Base-by-base conservation (phyloP, 495 filamentous ascomycete species). In the Neurospora terricola region DNA sequence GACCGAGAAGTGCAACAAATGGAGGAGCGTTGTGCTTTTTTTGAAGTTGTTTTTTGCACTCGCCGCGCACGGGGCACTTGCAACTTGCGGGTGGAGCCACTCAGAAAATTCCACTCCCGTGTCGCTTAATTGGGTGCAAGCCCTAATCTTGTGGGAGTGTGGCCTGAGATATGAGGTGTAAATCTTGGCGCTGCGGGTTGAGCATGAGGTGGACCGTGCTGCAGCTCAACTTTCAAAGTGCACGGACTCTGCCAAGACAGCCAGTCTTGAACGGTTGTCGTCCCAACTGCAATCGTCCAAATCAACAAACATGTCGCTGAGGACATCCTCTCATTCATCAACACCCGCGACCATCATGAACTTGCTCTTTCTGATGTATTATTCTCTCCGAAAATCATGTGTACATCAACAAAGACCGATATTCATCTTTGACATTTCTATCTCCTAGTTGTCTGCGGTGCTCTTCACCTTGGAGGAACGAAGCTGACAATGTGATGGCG, bases 71-170 rank as follows among this genome's bases (percentile, higher is more conserved):
- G 54, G 54, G 75, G 73, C 62, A 72, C 72, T 27, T 71, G 74
- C 75, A 40, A 8, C 18, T 48, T 73, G 38, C 48, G 73, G 72
- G 79, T 79, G 79, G 78, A 73, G 69, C 54, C 54, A 66, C 78
- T 76, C 72, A 42, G 27, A 77, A 79, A 79, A 79, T 73, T 78
- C 75, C 73, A 74, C 72, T 72, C 71, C 73, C 71, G 73, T 77
- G 74, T 70, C 62, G 62, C 70, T 59, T 42, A 76, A 74, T 75
- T 78, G 77, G 74, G 79, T 74, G 79, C 73, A 73, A 80, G 78
- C 78, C 79, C 79, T 79, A 79, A 80, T 76, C 30, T 23, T 34
- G 14, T 34, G 54, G 14, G 30, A 6, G 0, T 74, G 66, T 38
- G 59, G 76, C 76, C 78, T 74, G 36, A 39, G 37, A 59, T 43